Evolutionary conservation across 805 yeast genomes (phyloP).

Genomic region (Teunomyces aglyptinius): DNA sequence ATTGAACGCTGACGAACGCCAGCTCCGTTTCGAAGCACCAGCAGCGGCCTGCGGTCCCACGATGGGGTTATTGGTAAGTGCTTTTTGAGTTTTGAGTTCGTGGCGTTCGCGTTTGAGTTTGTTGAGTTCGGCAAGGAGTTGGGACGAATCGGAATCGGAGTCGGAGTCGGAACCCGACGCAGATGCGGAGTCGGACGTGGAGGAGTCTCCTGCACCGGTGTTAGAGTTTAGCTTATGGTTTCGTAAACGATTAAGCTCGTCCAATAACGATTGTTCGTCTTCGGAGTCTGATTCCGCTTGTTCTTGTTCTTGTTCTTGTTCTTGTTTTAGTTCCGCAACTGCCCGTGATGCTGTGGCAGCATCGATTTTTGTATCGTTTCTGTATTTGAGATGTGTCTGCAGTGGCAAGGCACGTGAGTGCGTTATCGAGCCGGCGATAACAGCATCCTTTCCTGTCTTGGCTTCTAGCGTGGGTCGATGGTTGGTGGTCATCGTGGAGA

Average conservation of each 20-base stretch:
- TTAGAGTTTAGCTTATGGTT: constrained; percentile 1
- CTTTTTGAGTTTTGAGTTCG: constrained; percentile 9
- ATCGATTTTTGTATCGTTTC: constrained; percentile 26
- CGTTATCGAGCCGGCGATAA: constrained; percentile 32
- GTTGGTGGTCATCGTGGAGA: constrained; percentile 36
- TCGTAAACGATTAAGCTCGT: constrained; percentile 1
- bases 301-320: background rate
- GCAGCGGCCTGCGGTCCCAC: background rate
- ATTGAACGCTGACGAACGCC: constrained; percentile 32
- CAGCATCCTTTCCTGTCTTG: constrained; percentile 33
- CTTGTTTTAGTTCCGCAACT: constrained; percentile 21
- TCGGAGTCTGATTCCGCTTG: background rate
- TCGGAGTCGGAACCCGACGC: constrained; percentile 8
- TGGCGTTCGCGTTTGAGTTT: constrained; percentile 14
- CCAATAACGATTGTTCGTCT: constrained; percentile 5
- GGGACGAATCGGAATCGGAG: constrained; percentile 11
- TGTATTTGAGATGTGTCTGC: constrained; percentile 30
- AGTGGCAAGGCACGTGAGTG: constrained; percentile 34
- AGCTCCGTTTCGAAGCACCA: constrained; percentile 15
- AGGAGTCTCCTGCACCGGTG: background rate
- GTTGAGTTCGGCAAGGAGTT: constrained; percentile 20
- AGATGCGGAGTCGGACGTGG: constrained; percentile 2
- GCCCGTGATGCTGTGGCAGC: constrained; percentile 17
- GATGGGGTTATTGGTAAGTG: constrained; percentile 11
- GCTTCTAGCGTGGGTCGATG: constrained; percentile 44